Percentiles rank a stretch among this genome's conserved stretches.
Evolutionary conservation across 1,139 yeast genomes (phyloP).

Genomic region (Candida albicans): DNA sequence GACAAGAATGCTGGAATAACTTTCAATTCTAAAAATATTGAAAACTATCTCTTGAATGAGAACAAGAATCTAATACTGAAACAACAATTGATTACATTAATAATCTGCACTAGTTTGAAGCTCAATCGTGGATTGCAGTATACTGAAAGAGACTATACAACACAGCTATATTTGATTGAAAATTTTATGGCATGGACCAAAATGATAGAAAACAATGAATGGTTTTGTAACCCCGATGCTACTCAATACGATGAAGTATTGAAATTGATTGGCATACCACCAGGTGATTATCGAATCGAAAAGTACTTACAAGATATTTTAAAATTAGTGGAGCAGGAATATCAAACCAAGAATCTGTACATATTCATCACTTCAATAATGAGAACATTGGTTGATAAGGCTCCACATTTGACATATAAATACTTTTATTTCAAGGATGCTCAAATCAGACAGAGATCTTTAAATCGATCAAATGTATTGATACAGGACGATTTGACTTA

Average conservation of each 20-base stretch:
- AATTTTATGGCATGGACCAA: constrained; percentile 9
- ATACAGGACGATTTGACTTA: constrained; percentile 27
- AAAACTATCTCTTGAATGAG: background rate
- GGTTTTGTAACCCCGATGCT: constrained; percentile 7
- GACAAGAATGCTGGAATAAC: background rate
- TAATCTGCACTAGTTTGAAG: background rate
- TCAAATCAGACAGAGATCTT: constrained; percentile 3
- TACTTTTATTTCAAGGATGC: constrained; percentile 21
- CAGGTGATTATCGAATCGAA: background rate
- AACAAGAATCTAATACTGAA: background rate
- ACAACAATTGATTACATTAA: constrained; percentile 3
- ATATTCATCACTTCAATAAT: constrained; percentile 10
- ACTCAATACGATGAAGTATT: constrained; percentile 9
- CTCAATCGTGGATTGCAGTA: background rate
- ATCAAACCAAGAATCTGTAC: background rate
- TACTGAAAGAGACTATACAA: background rate
- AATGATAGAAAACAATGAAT: constrained; percentile 7
- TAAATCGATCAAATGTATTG: constrained; percentile 5
- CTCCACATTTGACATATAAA: constrained; percentile 8
- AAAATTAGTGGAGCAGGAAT: constrained; percentile 4
- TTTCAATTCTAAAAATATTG: background rate
- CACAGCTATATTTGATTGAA: constrained; percentile 1
- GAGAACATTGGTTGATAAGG: constrained; percentile 6
- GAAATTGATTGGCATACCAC: constrained; percentile 7
- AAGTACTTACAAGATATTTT: constrained; percentile 2